Conservation (phyloP, 192 early-diverging fungal species). For the Coemansia sp. region DNA sequence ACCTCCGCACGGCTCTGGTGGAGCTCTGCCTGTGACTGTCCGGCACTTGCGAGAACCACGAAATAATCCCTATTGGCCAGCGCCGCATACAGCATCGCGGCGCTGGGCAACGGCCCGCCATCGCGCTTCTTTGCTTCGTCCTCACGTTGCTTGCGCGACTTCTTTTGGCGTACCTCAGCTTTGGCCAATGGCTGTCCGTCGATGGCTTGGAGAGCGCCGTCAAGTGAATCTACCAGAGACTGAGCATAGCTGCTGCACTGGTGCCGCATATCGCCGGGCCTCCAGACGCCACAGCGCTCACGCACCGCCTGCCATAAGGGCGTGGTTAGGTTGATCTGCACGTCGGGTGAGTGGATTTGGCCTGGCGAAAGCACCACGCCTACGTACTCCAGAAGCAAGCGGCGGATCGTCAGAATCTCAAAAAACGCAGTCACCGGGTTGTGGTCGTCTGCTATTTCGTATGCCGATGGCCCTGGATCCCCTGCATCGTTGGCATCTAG, state of each 20-base stretch:
- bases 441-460: constrained; percentile 34
- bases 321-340: constrained; percentile 41
- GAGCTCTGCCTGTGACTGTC: constrained; percentile 45
- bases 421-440: constrained; percentile 39
- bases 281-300: constrained; percentile 39
- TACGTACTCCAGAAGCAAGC: constrained; percentile 39
- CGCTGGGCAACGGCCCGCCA: constrained; percentile 37
- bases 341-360: constrained; percentile 45
- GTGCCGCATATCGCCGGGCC: constrained; percentile 37
- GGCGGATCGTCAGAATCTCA: constrained; percentile 30
- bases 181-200: not conserved
- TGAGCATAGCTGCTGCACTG: constrained; percentile 2
- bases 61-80: constrained; percentile 51
- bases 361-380: constrained; percentile 33
- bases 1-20: constrained; percentile 44
- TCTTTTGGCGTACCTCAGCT: not conserved
- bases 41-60: constrained; percentile 31
- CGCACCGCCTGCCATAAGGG: constrained; percentile 38
- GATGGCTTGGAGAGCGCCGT: constrained; percentile 4
- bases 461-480: not conserved
- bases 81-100: constrained; percentile 42
- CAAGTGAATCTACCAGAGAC: not conserved
- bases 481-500: not conserved
- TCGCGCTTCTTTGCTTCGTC: not conserved
- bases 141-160: not conserved